Percentiles rank a stretch among this genome's conserved stretches.
phyloP scores from a whole-genome alignment of 2,329 filamentous ascomycete genomes.

The Cladobotryum mycophilum region DNA sequence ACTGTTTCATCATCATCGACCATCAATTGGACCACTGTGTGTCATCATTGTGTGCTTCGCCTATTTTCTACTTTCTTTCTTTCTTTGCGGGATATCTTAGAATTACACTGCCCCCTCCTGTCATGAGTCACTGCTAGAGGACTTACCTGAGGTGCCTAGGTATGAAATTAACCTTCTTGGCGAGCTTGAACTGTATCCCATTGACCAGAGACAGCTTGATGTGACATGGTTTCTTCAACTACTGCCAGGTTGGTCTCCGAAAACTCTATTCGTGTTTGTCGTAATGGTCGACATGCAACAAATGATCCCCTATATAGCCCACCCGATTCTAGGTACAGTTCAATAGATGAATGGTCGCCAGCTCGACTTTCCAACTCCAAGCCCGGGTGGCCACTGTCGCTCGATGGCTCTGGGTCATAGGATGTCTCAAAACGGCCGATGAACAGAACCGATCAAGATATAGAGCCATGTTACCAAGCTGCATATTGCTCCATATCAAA shows the following conservation, averaged over 20 bases:
- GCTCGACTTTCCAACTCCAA: constrained; percentile 1
- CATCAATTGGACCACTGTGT: not conserved
- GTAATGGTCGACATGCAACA: not conserved
- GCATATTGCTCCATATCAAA: not conserved
- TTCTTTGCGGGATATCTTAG: not conserved
- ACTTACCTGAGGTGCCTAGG: not conserved
- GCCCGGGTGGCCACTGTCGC: not conserved
- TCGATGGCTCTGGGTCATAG: constrained; percentile 10
- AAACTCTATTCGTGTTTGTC: constrained; percentile 4
- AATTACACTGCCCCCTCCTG: not conserved
- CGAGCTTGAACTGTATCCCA: not conserved
- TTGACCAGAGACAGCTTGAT: not conserved
- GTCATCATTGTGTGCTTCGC: not conserved
- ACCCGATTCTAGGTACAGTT: constrained; percentile 25
- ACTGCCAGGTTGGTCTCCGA: not conserved
- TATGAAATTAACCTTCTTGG: not conserved
- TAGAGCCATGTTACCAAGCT: not conserved
- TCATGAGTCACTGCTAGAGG: not conserved
- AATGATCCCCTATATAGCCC: constrained; percentile 14
- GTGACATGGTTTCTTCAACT: constrained; percentile 8
- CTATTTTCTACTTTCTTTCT: not conserved
- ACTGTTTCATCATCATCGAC: not conserved
- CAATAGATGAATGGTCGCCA: constrained; percentile 18
- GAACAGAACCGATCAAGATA: not conserved
- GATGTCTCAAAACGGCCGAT: constrained; percentile 1